Conservation (phyloP, 768 basidiomycete species). For the Pleurotus giganteus region DNA sequence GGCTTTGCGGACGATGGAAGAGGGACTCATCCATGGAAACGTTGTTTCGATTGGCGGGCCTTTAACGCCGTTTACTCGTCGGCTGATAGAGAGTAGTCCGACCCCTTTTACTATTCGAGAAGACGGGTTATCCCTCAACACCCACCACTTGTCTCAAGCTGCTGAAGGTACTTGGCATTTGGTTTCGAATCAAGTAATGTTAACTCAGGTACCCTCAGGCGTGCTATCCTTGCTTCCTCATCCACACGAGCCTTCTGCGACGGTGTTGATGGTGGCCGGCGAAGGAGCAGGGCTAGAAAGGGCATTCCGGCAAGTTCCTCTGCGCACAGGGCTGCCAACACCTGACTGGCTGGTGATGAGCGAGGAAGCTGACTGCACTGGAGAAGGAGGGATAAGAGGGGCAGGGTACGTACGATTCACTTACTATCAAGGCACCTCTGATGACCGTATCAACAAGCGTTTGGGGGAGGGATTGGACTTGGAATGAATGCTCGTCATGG, state of each 20-base stretch:
- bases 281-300: conserved; percentile 63
- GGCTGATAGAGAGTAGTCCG: conserved; percentile 27
- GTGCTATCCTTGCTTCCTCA: conserved; percentile 72
- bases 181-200: not conserved
- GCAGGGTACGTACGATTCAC: conserved; percentile 59
- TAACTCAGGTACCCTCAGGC: conserved; percentile 32
- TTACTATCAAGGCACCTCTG: conserved; percentile 30
- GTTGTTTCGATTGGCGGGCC: conserved; percentile 56
- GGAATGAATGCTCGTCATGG: conserved; percentile 51
- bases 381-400: conserved; percentile 71
- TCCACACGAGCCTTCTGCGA: conserved; percentile 31
- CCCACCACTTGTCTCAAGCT: conserved; percentile 22
- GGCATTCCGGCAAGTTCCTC: conserved; percentile 71
- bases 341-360: conserved; percentile 79
- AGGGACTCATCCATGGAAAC: conserved; percentile 39
- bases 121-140: conserved; percentile 23
- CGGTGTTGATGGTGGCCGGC: conserved; percentile 57
- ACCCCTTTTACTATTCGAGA: conserved; percentile 31
- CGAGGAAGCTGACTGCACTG: conserved; percentile 47
- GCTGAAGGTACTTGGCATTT: conserved; percentile 25
- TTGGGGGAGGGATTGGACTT: conserved; percentile 38
- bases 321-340: conserved; percentile 73
- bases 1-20: conserved; percentile 23
- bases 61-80: conserved; percentile 28
- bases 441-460: conserved; percentile 23